Conservation (phyloP, 1,284 basidiomycete species). For the Bjerkandera adusta region DNA sequence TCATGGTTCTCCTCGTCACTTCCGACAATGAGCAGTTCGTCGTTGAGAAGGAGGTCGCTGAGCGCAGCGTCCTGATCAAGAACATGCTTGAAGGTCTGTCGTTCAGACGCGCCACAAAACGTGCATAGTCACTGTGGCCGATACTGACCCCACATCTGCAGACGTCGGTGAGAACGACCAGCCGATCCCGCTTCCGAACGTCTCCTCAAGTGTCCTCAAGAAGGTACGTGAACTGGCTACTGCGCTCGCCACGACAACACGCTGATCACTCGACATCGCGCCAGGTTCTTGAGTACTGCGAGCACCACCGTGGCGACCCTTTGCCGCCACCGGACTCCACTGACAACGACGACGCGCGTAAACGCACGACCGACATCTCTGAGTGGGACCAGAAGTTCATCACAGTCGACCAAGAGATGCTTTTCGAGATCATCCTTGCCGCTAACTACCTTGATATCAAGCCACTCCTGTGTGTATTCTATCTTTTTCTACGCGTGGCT, state of each 20-base stretch:
- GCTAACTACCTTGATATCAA: slow-evolving; percentile 99
- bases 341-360: slow-evolving; percentile 85
- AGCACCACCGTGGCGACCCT: slow-evolving; percentile 96
- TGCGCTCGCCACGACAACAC: slow-evolving; percentile 12
- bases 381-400: slow-evolving; percentile 99
- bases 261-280: slow-evolving; percentile 14
- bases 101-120: slow-evolving; percentile 9
- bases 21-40: slow-evolving; percentile 96
- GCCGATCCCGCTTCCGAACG: slow-evolving; percentile 95
- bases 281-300: slow-evolving; percentile 98
- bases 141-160: slow-evolving; percentile 32
- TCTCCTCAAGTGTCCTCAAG: slow-evolving; percentile 93
- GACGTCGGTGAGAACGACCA: slow-evolving; percentile 93
- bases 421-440: slow-evolving; percentile 99
- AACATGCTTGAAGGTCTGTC: slow-evolving; percentile 95
- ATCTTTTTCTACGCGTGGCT: not conserved
- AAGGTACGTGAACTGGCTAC: slow-evolving; percentile 57
- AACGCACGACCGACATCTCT: slow-evolving; percentile 95
- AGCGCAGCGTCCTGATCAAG: slow-evolving; percentile 96
- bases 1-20: slow-evolving; percentile 80
- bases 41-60: slow-evolving; percentile 93
- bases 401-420: slow-evolving; percentile 94
- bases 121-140: not conserved
- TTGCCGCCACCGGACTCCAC: slow-evolving; percentile 87
- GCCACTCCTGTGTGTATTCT: slow-evolving; percentile 81